These are phyloP conservation scores for Closterium sp. DNA, from an alignment of 139 green algal species.

Conservation along the genomic window DNA sequence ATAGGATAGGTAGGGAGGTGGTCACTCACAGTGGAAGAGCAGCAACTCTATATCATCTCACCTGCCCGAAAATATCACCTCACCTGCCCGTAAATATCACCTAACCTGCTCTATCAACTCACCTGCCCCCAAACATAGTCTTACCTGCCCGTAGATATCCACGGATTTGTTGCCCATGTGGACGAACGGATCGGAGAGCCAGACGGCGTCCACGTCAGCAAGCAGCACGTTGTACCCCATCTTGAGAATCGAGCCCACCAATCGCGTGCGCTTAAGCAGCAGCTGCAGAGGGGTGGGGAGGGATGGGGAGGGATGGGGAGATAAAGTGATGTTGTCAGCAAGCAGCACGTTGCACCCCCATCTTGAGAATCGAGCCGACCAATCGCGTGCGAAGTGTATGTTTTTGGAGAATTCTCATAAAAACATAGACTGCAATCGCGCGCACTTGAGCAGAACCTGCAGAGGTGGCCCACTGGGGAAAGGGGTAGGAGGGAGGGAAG, in stretches of 20 bases:
- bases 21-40: no score
- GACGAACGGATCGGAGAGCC: constrained; percentile 1
- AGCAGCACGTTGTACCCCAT: constrained; percentile 36
- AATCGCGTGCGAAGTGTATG: not conserved
- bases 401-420: no score
- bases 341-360: no score
- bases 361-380: not conserved
- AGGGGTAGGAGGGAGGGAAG: not conserved
- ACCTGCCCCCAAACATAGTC: not conserved
- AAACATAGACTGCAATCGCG: no score
- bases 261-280: constrained; percentile 6
- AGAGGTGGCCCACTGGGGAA: not conserved
- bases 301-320: no score
- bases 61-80: not conserved
- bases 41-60: no score
- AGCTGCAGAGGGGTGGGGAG: not conserved
- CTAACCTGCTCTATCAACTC: not conserved
- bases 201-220: constrained; percentile 22
- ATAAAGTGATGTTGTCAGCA: not conserved
- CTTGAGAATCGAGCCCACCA: constrained; percentile 12
- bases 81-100: not conserved
- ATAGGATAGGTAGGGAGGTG: no score
- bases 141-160: not conserved
- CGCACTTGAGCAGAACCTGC: constrained; percentile 5
- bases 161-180: not conserved